Evolutionary conservation across 805 yeast genomes (phyloP), one percentile per base, ranked within the genome.

Genomic region (Cyberlindnera americana): DNA sequence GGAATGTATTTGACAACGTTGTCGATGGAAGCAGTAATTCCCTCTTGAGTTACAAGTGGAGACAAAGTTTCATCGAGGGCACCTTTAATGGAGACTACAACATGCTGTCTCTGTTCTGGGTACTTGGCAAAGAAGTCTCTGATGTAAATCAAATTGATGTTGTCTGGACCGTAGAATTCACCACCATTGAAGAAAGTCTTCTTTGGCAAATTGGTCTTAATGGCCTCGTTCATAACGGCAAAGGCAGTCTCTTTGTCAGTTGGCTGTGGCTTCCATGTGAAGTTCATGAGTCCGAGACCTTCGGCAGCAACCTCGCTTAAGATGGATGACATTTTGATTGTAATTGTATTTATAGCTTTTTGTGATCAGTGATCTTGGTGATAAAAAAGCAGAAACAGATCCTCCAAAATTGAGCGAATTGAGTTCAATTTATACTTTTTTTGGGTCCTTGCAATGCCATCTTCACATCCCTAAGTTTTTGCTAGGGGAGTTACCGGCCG

Each of bases 261-360:
- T 24, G 86, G 87, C 0, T 52, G 57, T 0, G 81, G 74, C 28
- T 72, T 69, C 86, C 85, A 78, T 1, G 95, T 84, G 58, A 85
- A 69, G 40, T 83, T 75, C 96, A 89, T 86, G 47, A 87, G 70
- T 32, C 96, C 96, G 49, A 74, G 78, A 31, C 95, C 95, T 16
- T 43, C 46, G 13, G 28, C 14, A 21, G 52, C 40, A 24, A 49
- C 46, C 10, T 41, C 16, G 13, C 34, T 21, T 19, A 42, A 35
- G 19, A 44, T 29, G 23, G 36, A 25, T n/a, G 43, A 15, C 26
- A 31, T 29, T 21, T 9, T 38, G 6, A 4, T 21, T 21, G 23
- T 21, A 21, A 6, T 21, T 21, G 23, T 21, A n/a, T n/a, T n/a
- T n/a, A n/a, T n/a, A n/a, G n/a, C n/a, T n/a, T n/a, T n/a, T n/a